Percentiles rank a stretch among this genome's conserved stretches.
Conservation (phyloP, 169 alveolate genomes). For the Eimeria maxima region DNA sequence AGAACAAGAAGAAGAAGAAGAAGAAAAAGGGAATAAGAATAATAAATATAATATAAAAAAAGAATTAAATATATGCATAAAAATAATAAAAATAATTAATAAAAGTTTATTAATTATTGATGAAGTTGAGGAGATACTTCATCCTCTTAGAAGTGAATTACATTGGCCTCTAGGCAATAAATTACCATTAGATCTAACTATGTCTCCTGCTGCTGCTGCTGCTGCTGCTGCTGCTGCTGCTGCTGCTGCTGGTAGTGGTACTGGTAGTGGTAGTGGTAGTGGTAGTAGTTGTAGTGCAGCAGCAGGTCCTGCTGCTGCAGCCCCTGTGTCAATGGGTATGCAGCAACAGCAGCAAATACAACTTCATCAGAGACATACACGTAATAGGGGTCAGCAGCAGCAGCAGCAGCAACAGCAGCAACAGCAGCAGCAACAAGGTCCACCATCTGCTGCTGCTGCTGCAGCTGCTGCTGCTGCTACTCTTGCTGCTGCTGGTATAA, state of each 20-base stretch:
- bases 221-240: constrained; percentile 1
- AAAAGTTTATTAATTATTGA: constrained; percentile 93
- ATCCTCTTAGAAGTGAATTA: constrained; percentile 95
- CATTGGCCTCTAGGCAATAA: constrained; percentile 96
- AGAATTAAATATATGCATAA: constrained; percentile 73
- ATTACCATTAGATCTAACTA: constrained; percentile 78
- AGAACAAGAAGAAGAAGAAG: no score
- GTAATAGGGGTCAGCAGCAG: constrained; percentile 17
- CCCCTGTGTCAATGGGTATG: no score
- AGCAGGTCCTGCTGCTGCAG: no score
- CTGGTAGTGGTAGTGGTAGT: no score
- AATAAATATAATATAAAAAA: no score
- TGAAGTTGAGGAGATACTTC: constrained; percentile 94
- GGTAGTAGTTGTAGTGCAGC: no score
- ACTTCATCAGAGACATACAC: background rate
- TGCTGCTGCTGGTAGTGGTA: background rate
- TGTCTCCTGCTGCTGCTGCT: background rate
- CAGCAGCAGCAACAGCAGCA: constrained; percentile 13
- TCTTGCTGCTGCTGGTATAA: constrained; percentile 9
- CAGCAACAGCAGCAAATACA: background rate
- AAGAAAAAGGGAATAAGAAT: no score
- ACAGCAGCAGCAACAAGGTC: constrained; percentile 6
- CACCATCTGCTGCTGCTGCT: background rate
- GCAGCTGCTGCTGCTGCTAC: constrained; percentile 47
- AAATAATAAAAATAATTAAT: constrained; percentile 61